Conservation (phyloP, 495 filamentous ascomycete genomes). For the Neurospora sp. region DNA sequence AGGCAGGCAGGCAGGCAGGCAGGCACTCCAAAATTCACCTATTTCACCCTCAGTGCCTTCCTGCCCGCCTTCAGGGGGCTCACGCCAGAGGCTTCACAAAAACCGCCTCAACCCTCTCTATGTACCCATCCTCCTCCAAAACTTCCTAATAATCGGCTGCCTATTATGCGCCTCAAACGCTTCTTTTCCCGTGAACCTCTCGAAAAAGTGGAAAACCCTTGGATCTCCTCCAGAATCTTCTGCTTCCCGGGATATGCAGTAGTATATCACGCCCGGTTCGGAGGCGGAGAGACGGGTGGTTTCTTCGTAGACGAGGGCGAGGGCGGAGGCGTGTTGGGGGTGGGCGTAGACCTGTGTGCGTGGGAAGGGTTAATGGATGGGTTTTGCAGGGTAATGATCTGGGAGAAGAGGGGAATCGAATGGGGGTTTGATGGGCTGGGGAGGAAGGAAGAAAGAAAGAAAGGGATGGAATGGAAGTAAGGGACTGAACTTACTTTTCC, state of each 20-base stretch:
- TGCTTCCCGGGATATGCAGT: slow-evolving; percentile 21
- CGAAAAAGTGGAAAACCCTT: slow-evolving; percentile 29
- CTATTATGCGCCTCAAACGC: slow-evolving; percentile 26
- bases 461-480: not conserved
- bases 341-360: slow-evolving; percentile 18
- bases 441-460: too few relatives aligned
- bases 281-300: slow-evolving; percentile 21
- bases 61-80: too few relatives aligned
- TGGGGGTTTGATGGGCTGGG: too few relatives aligned
- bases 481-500: slow-evolving; percentile 1
- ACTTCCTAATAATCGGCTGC: slow-evolving; percentile 23
- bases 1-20: too few relatives aligned
- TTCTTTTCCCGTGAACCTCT: slow-evolving; percentile 17
- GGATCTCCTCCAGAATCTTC: not conserved
- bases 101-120: slow-evolving; percentile 20
- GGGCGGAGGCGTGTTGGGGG: slow-evolving; percentile 26
- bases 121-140: slow-evolving; percentile 21
- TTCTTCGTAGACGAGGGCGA: slow-evolving; percentile 25
- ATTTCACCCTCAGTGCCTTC: too few relatives aligned
- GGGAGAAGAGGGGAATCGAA: too few relatives aligned
- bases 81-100: slow-evolving; percentile 8
- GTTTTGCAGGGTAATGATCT: too few relatives aligned
- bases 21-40: too few relatives aligned
- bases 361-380: too few relatives aligned
- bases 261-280: slow-evolving; percentile 27